Evolutionary conservation across 148 eudicot species (phyloP).

Genomic region (Cornus kousa): DNA sequence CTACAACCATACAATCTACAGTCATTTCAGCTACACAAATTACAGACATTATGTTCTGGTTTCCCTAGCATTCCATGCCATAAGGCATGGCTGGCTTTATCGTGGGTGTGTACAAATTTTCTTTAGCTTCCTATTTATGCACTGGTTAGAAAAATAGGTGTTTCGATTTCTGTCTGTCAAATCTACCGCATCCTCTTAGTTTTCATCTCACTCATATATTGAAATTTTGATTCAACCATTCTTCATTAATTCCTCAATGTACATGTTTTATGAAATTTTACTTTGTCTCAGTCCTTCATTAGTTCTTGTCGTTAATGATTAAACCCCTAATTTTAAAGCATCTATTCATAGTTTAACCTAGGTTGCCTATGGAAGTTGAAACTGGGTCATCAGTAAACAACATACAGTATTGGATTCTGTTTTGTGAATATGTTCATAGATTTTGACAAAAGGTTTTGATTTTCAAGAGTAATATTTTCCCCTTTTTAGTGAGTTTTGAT

Average conservation of each 20-base stretch:
- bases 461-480: not conserved
- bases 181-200: constrained; percentile 1
- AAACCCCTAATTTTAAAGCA: not conserved
- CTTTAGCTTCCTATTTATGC: not conserved
- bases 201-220: not conserved
- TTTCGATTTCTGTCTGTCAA: not conserved
- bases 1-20: not conserved
- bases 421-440: not conserved
- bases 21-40: not conserved
- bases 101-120: too few species aligned
- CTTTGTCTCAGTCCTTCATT: not conserved
- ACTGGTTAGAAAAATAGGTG: not conserved
- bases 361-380: not conserved
- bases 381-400: not conserved
- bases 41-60: not conserved
- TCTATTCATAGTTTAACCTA: not conserved
- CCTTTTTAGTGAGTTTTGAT: not conserved
- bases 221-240: not conserved
- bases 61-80: not conserved
- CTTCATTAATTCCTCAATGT: not conserved
- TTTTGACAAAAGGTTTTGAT: not conserved
- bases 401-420: not conserved
- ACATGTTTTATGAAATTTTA: not conserved
- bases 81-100: not conserved
- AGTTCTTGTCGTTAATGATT: not conserved